Conservation (phyloP, 805 yeast genomes). For the Metschnikowia noctiluminum region DNA sequence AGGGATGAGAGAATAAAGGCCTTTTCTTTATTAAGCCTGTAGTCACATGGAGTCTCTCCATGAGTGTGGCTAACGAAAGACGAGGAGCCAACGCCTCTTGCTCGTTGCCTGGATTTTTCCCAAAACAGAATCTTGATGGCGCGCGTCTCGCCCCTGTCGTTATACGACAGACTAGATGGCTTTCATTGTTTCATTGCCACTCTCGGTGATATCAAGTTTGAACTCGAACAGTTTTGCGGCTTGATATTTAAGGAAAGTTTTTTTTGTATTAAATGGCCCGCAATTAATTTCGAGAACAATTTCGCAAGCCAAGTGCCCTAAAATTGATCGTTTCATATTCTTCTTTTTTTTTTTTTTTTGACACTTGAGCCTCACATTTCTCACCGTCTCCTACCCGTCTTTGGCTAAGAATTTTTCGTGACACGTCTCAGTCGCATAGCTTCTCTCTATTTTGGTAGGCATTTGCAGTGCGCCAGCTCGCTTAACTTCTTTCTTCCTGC, state of each 20-base stretch:
- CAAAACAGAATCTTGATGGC: conserved; percentile 3
- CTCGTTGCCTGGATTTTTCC: conserved; percentile 2
- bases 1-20: no score
- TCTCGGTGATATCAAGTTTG: neutral
- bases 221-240: no score
- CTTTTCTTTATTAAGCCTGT: no score
- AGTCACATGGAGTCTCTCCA: no score
- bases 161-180: conserved; percentile 4
- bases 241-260: no score
- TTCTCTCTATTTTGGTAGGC: neutral
- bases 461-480: neutral
- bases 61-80: no score
- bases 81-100: neutral
- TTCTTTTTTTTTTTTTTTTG: conserved; percentile 1
- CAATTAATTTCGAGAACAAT: no score
- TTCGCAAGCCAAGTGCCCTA: no score
- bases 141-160: conserved; percentile 11
- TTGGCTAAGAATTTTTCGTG: neutral
- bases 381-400: neutral
- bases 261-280: no score
- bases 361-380: neutral
- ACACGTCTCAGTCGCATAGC: conserved; percentile 4
- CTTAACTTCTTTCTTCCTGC: neutral
- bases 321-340: neutral
- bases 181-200: conserved; percentile 1